Percentiles rank a stretch among this genome's conserved stretches.
phyloP scores from a whole-genome alignment of 164 flowering plant species.

The grape (Vitis vinifera) region DNA sequence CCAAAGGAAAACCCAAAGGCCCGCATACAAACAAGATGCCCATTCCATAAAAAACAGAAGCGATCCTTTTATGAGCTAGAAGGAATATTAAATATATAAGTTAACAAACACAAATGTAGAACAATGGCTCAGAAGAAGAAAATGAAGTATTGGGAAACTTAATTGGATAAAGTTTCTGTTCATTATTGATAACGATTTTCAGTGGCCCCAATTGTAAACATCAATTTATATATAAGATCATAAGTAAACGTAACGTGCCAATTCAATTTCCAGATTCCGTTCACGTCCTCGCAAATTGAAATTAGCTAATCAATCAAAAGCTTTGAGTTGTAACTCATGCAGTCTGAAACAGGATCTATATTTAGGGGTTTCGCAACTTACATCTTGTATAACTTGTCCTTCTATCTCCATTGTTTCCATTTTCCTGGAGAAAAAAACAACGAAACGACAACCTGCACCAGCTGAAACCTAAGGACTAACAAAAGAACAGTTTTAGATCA shows the following conservation, averaged over 20 bases:
- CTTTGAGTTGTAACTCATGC: neutral
- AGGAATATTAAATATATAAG: too few species aligned
- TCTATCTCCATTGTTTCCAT: slow-evolving; percentile 16
- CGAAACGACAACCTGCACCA: slow-evolving; percentile 2
- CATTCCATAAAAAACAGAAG: too few species aligned
- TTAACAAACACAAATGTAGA: too few species aligned
- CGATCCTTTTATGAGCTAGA: too few species aligned
- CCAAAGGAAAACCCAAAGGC: neutral
- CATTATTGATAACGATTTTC: too few species aligned
- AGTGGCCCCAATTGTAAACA: too few species aligned
- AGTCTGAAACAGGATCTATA: neutral
- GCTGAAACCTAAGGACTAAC: slow-evolving; percentile 3
- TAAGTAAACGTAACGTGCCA: neutral
- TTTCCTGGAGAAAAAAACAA: neutral
- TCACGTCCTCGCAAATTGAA: neutral
- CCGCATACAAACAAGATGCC: neutral
- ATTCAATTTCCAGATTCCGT: neutral
- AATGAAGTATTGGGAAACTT: too few species aligned
- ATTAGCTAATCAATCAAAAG: neutral
- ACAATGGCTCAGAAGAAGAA: too few species aligned
- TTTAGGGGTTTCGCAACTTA: slow-evolving; percentile 11
- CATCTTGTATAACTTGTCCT: slow-evolving; percentile 8
- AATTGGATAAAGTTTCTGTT: too few species aligned
- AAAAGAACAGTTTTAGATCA: neutral
- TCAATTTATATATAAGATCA: neutral